Evolutionary conservation across 768 basidiomycete genomes (phyloP).

Genomic region (Filobasidium floriforme): DNA sequence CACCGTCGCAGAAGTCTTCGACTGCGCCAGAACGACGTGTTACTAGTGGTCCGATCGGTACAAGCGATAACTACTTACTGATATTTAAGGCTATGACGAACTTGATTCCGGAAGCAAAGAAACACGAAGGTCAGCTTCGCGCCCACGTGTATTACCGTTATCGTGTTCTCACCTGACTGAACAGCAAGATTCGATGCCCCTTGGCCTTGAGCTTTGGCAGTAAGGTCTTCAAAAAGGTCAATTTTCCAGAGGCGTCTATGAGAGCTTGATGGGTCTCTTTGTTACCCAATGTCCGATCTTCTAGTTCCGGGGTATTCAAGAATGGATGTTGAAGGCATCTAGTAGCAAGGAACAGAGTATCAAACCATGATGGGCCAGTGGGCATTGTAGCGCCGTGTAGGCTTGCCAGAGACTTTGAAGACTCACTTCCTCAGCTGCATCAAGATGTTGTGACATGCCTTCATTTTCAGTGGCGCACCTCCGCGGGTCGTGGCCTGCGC

Average conservation of each 20-base stretch:
- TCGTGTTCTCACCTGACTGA: constrained; percentile 64
- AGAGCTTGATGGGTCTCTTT: constrained; percentile 67
- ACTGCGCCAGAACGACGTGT: constrained; percentile 42
- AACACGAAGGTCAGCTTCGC: too few species aligned
- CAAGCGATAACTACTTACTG: constrained; percentile 30
- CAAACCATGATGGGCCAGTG: background rate
- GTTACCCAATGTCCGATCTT: constrained; percentile 56
- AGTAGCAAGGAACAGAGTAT: constrained; percentile 4
- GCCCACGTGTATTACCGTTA: too few species aligned
- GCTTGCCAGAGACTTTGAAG: constrained; percentile 19
- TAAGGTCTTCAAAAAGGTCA: constrained; percentile 65
- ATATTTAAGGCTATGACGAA: constrained; percentile 80
- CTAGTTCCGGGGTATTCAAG: constrained; percentile 69
- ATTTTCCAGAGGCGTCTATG: constrained; percentile 75
- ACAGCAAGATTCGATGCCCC: constrained; percentile 81
- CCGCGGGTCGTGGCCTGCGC: constrained; percentile 24
- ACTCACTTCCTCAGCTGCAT: constrained; percentile 82
- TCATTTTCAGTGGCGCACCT: constrained; percentile 4
- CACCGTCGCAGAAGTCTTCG: constrained; percentile 79
- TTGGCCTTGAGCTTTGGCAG: constrained; percentile 75
- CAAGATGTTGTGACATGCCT: constrained; percentile 56
- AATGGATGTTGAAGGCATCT: constrained; percentile 91
- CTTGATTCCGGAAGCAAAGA: constrained; percentile 46
- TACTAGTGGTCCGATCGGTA: background rate
- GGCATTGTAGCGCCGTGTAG: too few species aligned